Conservation (phyloP, 371 early-diverging fungal genomes). For the Mucor lusitanicus region DNA sequence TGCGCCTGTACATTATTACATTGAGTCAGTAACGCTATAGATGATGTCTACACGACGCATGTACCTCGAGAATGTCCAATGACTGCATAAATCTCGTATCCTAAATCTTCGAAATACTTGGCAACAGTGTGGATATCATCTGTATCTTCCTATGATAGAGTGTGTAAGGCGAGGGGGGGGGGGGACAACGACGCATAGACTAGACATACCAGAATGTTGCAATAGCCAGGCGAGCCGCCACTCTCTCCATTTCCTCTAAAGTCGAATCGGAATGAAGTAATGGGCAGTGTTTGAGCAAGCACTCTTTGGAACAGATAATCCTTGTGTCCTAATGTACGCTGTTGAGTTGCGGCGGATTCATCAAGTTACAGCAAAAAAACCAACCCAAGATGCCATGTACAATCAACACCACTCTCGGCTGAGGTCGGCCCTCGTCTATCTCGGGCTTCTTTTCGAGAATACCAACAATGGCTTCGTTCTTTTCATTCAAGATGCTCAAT, state of each 20-base stretch:
- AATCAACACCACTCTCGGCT: slow-evolving; percentile 38
- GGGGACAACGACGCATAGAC: not conserved
- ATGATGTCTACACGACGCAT: not conserved
- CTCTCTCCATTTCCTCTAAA: slow-evolving; percentile 66
- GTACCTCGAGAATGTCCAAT: slow-evolving; percentile 64
- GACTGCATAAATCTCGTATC: slow-evolving; percentile 59
- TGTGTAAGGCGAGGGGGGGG: too few relatives aligned
- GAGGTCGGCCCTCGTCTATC: slow-evolving; percentile 10
- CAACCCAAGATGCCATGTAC: slow-evolving; percentile 46
- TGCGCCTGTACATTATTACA: slow-evolving; percentile 53
- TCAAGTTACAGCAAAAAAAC: not conserved
- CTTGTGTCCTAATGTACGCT: slow-evolving; percentile 51
- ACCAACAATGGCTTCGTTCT: slow-evolving; percentile 44
- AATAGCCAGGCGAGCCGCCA: slow-evolving; percentile 52
- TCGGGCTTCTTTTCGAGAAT: slow-evolving; percentile 36
- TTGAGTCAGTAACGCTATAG: too few relatives aligned
- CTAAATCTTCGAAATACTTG: slow-evolving; percentile 49
- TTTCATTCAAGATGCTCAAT: slow-evolving; percentile 30
- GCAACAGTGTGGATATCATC: slow-evolving; percentile 60
- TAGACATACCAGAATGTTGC: slow-evolving; percentile 24
- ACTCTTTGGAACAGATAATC: slow-evolving; percentile 62
- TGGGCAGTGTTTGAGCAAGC: slow-evolving; percentile 53
- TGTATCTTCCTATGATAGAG: slow-evolving; percentile 41
- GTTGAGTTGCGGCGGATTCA: not conserved
- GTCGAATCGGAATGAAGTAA: slow-evolving; percentile 61